phyloP scores from a whole-genome alignment of 768 basidiomycete species.

The Leucocoprinus leucothites region DNA sequence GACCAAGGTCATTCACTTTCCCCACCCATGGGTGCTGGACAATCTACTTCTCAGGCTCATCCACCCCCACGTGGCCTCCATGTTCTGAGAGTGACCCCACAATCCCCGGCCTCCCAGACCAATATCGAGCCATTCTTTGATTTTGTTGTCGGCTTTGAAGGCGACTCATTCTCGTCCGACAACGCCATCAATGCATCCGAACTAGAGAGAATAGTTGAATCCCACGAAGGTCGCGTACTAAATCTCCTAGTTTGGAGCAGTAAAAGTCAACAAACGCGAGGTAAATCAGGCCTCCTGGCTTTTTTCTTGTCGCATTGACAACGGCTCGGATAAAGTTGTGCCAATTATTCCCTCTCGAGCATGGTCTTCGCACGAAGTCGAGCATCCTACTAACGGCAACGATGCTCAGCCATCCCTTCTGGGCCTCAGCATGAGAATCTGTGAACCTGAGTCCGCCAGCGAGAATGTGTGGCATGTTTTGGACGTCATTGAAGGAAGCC shows the following conservation, averaged over 20 bases:
- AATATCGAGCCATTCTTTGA: conserved; percentile 93
- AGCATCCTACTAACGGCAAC: conserved; percentile 24
- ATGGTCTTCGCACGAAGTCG: conserved; percentile 61
- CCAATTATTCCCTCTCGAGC: conserved; percentile 78
- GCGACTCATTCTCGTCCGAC: conserved; percentile 50
- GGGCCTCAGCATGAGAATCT: conserved; percentile 91
- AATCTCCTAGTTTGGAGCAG: conserved; percentile 83
- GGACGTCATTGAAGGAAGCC: conserved; percentile 93
- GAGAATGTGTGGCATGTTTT: conserved; percentile 99
- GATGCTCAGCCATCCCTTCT: conserved; percentile 81
- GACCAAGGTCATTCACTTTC: background rate
- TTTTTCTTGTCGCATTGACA: conserved; percentile 3
- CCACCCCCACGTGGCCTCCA: conserved; percentile 69
- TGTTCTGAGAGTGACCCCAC: conserved; percentile 84
- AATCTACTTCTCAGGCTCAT: conserved; percentile 56
- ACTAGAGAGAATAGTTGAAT: conserved; percentile 79
- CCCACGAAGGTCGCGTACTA: conserved; percentile 67
- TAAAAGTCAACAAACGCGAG: conserved; percentile 69
- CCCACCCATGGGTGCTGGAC: conserved; percentile 64
- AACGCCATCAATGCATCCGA: conserved; percentile 63
- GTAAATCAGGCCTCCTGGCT: conserved; percentile 30
- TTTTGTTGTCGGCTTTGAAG: conserved; percentile 91
- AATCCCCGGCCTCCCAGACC: conserved; percentile 84
- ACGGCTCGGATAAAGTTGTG: conserved; percentile 46
- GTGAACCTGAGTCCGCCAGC: conserved; percentile 81